These are phyloP conservation scores for Haematococcus lacustris DNA, from an alignment of 139 green algal genomes.

Conservation along the genomic window DNA sequence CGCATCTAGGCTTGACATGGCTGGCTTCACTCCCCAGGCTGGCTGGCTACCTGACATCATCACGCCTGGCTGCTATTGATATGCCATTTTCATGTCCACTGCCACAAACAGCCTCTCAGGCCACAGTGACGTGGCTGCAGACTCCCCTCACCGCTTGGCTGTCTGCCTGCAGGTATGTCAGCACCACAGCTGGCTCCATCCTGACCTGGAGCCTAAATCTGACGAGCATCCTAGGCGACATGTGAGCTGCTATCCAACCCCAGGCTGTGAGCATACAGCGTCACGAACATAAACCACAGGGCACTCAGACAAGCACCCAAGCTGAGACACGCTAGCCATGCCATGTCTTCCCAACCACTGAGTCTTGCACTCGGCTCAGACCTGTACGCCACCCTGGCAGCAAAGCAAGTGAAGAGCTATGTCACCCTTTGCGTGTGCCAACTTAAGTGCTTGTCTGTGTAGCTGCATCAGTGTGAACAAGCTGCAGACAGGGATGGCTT, in stretches of 20 bases:
- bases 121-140: not conserved
- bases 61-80: not conserved
- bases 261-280: not conserved
- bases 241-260: too few relatives aligned
- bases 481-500: too few relatives aligned
- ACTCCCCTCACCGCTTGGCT: not conserved
- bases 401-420: not conserved
- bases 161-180: slow-evolving; percentile 7
- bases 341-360: not conserved
- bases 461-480: too few relatives aligned
- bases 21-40: not conserved
- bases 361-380: not conserved
- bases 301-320: not conserved
- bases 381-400: not conserved
- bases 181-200: not conserved
- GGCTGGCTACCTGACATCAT: not conserved
- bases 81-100: not conserved
- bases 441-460: too few relatives aligned
- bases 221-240: not conserved
- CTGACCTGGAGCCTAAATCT: not conserved
- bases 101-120: not conserved
- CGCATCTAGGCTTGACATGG: too few relatives aligned
- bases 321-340: not conserved
- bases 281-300: not conserved
- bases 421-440: too few relatives aligned